Conservation (phyloP, 495 filamentous ascomycete species). For the Cercophora samala region DNA sequence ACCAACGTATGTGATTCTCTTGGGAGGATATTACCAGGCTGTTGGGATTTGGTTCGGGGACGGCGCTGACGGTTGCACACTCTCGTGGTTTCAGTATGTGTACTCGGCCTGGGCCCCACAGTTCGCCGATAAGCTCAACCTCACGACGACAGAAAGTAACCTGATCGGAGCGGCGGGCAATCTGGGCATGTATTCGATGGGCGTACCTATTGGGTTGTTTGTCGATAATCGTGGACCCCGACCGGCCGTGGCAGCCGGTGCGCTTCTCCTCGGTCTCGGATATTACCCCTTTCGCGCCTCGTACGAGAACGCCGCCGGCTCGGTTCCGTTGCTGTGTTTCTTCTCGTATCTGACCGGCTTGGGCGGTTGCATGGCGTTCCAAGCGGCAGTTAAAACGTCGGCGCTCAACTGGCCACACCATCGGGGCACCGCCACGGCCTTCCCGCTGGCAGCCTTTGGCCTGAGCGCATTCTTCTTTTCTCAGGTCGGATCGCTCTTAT, state of each 20-base stretch:
- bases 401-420: constrained; percentile 91
- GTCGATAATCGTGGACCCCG: constrained; percentile 81
- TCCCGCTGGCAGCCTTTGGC: constrained; percentile 89
- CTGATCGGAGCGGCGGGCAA: constrained; percentile 91
- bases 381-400: constrained; percentile 79
- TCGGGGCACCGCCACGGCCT: constrained; percentile 89
- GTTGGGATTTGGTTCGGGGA: background rate
- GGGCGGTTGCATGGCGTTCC: constrained; percentile 84
- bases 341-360: constrained; percentile 81
- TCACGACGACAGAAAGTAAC: constrained; percentile 87
- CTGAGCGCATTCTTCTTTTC: constrained; percentile 97
- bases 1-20: constrained; percentile 66
- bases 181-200: constrained; percentile 88
- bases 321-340: constrained; percentile 68
- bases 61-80: constrained; percentile 17
- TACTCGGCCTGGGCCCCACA: constrained; percentile 98
- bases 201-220: constrained; percentile 84
- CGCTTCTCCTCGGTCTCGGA: constrained; percentile 64
- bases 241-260: constrained; percentile 69
- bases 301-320: constrained; percentile 60
- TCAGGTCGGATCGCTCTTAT: constrained; percentile 66
- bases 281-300: constrained; percentile 76
- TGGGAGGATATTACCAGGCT: background rate
- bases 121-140: constrained; percentile 78
- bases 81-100: constrained; percentile 66